These are phyloP conservation scores for Posidonia oceanica DNA, from an alignment of 116 monocot genomes.

Conservation along the genomic window DNA sequence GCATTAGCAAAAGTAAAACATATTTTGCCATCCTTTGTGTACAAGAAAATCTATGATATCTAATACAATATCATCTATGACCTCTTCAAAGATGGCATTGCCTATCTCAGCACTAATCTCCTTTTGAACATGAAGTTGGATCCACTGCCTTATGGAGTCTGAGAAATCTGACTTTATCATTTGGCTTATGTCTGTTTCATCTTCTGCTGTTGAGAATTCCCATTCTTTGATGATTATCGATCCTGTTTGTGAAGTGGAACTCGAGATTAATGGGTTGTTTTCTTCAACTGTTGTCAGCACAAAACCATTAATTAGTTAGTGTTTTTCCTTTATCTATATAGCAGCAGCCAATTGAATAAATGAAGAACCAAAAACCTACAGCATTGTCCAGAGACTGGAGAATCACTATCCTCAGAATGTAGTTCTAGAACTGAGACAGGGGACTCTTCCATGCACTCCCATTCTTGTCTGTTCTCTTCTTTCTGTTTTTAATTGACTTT, in stretches of 20 bases:
- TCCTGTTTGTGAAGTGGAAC: background rate
- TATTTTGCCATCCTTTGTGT: background rate
- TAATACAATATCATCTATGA: conserved; percentile 4
- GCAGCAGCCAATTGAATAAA: background rate
- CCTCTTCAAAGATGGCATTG: conserved; percentile 30
- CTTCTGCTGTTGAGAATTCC: background rate
- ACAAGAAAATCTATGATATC: background rate
- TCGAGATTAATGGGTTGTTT: background rate
- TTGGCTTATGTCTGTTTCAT: background rate
- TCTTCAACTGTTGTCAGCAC: background rate
- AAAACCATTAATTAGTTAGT: background rate
- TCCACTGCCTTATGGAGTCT: background rate
- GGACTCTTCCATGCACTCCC: conserved; percentile 11
- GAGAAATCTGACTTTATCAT: conserved; percentile 10
- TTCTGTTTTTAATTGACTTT: no score
- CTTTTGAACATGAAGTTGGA: background rate
- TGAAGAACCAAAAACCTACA: background rate
- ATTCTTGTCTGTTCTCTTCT: background rate
- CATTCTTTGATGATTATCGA: background rate
- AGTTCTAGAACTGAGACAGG: conserved; percentile 47
- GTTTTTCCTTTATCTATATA: no score
- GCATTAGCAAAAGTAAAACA: background rate
- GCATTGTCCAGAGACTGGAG: conserved; percentile 19
- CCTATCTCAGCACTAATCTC: conserved; percentile 30
- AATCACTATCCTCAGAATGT: conserved; percentile 27